Percentiles rank a stretch among this genome's conserved stretches.
Conservation (phyloP, 2,329 filamentous ascomycete species). For the Ilyonectria sp. region DNA sequence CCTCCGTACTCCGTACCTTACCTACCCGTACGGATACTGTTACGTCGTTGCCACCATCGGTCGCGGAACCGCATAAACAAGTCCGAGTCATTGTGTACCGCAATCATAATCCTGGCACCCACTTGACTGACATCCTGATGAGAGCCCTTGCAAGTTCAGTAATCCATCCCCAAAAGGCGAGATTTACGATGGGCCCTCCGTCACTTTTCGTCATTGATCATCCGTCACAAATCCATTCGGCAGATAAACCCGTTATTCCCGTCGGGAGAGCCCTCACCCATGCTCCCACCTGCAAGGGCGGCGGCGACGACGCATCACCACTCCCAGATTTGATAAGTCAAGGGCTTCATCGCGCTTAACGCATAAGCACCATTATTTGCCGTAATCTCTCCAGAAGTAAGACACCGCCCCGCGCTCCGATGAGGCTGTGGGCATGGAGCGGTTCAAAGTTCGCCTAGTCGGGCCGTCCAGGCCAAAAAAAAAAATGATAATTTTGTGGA, state of each 20-base stretch:
- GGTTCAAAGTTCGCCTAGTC: background rate
- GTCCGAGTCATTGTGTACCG: background rate
- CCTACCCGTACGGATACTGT: background rate
- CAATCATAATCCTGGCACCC: background rate
- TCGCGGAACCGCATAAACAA: background rate
- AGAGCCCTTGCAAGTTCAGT: background rate
- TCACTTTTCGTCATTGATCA: background rate
- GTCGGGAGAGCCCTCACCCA: background rate
- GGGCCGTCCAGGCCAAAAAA: background rate
- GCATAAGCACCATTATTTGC: background rate
- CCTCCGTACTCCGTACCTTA: no score
- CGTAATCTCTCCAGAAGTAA: background rate
- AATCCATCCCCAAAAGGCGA: background rate
- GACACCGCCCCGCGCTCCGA: background rate
- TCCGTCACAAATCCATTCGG: background rate
- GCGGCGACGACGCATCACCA: background rate
- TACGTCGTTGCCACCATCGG: background rate
- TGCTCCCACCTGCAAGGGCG: background rate
- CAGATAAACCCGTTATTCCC: conserved; percentile 7
- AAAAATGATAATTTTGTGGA: background rate
- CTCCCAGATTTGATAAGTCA: conserved; percentile 1
- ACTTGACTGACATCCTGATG: background rate
- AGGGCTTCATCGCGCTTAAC: background rate
- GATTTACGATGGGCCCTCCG: background rate
- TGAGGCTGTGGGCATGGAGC: background rate